Conservation (phyloP, 805 yeast genomes). For the Yamadazyma ubonensis region DNA sequence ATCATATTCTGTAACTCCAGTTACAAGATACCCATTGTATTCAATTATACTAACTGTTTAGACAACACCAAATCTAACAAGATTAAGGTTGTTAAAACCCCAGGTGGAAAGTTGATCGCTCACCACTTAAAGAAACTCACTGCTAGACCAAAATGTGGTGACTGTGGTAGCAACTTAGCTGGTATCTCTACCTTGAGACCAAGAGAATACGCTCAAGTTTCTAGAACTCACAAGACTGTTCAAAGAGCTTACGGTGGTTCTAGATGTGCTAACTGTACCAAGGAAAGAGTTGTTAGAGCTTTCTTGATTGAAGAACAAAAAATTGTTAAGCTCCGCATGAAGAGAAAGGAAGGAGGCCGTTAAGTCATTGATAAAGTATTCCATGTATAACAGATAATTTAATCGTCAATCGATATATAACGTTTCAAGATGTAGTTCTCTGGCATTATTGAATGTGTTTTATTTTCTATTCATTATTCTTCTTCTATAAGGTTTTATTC, state of each 20-base stretch:
- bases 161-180: constrained; percentile 76
- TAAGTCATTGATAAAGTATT: constrained; percentile 32
- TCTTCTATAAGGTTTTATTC: too few relatives aligned
- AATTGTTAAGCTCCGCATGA: constrained; percentile 98
- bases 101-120: constrained; percentile 98
- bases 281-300: constrained; percentile 99
- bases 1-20: neutral
- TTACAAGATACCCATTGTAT: neutral
- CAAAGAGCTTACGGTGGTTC: constrained; percentile 99
- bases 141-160: constrained; percentile 87
- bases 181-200: constrained; percentile 97
- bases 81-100: constrained; percentile 99
- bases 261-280: constrained; percentile 97
- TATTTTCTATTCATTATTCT: too few relatives aligned
- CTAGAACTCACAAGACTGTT: constrained; percentile 97
- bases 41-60: constrained; percentile 39
- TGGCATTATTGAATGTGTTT: too few relatives aligned
- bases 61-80: constrained; percentile 99
- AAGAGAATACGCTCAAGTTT: constrained; percentile 92
- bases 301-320: constrained; percentile 99
- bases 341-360: constrained; percentile 63
- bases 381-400: constrained; percentile 12
- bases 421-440: constrained; percentile 8
- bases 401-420: constrained; percentile 13
- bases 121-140: constrained; percentile 95